Conservation (phyloP, 2,329 filamentous ascomycete species). For the Aspergillus fumigatiaffinis region DNA sequence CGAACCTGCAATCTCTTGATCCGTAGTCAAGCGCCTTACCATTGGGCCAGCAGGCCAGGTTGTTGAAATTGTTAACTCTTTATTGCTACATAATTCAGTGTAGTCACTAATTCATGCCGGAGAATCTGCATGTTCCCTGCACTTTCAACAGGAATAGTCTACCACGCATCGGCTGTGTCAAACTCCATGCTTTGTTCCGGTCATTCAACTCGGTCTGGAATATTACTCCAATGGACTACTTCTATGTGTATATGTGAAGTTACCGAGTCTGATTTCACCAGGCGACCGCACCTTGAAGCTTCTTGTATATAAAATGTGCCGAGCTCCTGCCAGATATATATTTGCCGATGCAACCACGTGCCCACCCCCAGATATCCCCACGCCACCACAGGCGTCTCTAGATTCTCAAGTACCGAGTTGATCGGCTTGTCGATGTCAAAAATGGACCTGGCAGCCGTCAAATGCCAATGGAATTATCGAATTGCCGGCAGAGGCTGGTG, state of each 20-base stretch:
- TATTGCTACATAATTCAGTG: no score
- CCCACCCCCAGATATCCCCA: not conserved
- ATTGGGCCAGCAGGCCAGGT: constrained; percentile 18
- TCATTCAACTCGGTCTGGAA: not conserved
- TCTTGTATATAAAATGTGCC: not conserved
- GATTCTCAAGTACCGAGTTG: not conserved
- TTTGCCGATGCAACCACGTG: not conserved
- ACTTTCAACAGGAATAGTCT: no score
- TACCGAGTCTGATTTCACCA: no score
- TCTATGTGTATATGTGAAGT: not conserved
- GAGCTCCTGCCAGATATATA: not conserved
- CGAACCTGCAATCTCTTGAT: constrained; percentile 50
- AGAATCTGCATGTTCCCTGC: no score
- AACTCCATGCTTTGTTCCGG: not conserved
- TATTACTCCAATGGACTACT: not conserved
- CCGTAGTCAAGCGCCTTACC: constrained; percentile 22
- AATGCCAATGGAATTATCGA: not conserved
- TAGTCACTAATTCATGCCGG: no score
- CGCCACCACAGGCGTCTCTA: not conserved
- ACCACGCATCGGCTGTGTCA: no score
- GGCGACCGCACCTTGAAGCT: not conserved
- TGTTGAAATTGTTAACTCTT: not conserved
- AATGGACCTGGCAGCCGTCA: not conserved
- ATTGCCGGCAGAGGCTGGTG: not conserved
- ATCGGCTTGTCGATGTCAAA: not conserved